Conservation (phyloP, 2,329 filamentous ascomycete genomes). For the Curvularia hawaiiensis region DNA sequence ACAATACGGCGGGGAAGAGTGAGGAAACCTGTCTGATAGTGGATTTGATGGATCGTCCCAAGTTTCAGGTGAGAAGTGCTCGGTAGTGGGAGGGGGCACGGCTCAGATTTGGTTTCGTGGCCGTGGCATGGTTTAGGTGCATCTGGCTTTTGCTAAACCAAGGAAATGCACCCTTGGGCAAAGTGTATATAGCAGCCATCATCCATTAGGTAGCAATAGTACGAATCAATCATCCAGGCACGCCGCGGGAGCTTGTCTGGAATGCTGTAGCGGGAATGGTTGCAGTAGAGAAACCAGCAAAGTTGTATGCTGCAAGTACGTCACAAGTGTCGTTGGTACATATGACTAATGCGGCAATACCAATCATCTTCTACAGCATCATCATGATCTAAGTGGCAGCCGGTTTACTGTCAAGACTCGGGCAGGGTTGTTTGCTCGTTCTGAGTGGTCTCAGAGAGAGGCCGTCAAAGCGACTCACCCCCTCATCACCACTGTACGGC, state of each 20-base stretch:
- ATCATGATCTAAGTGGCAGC: background rate
- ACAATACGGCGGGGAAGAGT: conserved; percentile 72
- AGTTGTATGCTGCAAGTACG: background rate
- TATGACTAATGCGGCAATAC: conserved; percentile 1
- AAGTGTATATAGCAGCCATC: background rate
- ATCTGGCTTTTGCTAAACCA: background rate
- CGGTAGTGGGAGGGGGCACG: conserved; percentile 13
- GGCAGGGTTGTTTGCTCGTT: background rate
- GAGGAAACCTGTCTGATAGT: conserved; percentile 72
- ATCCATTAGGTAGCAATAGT: background rate
- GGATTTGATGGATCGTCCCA: conserved; percentile 59
- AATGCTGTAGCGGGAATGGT: background rate
- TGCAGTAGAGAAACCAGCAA: background rate
- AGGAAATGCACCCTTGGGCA: background rate
- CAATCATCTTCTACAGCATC: background rate
- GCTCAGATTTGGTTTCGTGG: background rate
- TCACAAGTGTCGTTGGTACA: conserved; percentile 1
- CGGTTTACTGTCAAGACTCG: background rate
- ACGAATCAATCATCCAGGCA: background rate
- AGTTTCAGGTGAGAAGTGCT: conserved; percentile 42
- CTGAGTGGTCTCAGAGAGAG: background rate
- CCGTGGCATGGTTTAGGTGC: background rate
- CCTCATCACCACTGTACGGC: background rate
- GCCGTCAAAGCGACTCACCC: background rate
- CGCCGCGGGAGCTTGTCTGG: background rate